Evolutionary conservation across 306 rosid genomes (phyloP), one percentile per base, ranked within the genome.

Genomic region (Castanopsis chinensis): DNA sequence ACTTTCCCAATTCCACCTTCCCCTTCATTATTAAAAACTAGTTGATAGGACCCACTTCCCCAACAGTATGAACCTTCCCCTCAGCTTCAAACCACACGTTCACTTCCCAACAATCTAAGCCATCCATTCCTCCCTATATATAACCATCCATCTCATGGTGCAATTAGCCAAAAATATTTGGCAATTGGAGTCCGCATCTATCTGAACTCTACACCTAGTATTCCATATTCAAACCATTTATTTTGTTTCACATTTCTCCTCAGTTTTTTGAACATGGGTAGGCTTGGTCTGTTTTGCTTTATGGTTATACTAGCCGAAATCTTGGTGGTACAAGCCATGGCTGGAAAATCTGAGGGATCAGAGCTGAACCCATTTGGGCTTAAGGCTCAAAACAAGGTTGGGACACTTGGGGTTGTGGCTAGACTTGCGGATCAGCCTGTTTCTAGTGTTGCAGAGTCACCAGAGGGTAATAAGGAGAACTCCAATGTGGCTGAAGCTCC

Each of bases 401-500:
- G 71, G 15, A 63, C 19, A 41, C 72, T 63, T 70, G 56, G 72
- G 52, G 68, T 76, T 19, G 49, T 21, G 35, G 74, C 77, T 41
- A 72, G 69, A 60, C 57, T 60, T 52, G 78, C 78, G 65, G 81
- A 86, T 35, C 76, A 71, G 4, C 63, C 72, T 37, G 80, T 84
- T 54, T 73, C 82, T 28, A 72, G 49, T 60, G 75, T 70, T 12
- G 65, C 73, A 30, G 85, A 76, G 77, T 51, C 89, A 67, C 71
- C 86, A 19, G 61, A 37, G 25, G 53, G 57, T 33, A 71, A 60
- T 33, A 71, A 67, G 57, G 85, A 59, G 61, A 87, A 75, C 55
- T 49, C 83, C 28, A 63, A 67, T 73, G 83, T 4, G 69, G 92
- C 94, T 30, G 90, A 83, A 67, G 90, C 89, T 71, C 97, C 98